phyloP scores from a whole-genome alignment of 2,329 filamentous ascomycete species.

The Fusarium phyllophilum region DNA sequence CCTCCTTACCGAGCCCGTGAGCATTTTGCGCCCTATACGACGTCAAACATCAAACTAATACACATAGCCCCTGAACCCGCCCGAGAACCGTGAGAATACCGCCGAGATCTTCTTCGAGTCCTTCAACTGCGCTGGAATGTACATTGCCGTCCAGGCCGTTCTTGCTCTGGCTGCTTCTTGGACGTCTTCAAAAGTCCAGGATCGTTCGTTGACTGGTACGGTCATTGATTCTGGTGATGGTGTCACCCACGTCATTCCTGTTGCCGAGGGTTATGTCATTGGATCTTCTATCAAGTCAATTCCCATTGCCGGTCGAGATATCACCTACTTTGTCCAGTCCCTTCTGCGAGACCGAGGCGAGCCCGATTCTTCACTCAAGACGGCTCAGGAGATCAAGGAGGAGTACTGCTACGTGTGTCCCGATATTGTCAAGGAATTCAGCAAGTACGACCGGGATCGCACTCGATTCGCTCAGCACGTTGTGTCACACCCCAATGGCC shows the following conservation, averaged over 20 bases:
- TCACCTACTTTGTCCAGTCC: constrained; percentile 98
- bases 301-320: constrained; percentile 95
- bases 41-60: constrained; percentile 20
- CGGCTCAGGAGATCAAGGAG: constrained; percentile 97
- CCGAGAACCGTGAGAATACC: constrained; percentile 98
- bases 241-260: constrained; percentile 98
- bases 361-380: constrained; percentile 96
- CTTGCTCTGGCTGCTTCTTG: constrained; percentile 96
- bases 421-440: constrained; percentile 98
- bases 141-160: constrained; percentile 98
- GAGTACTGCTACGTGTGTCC: constrained; percentile 98
- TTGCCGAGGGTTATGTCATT: constrained; percentile 98
- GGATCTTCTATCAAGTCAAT: constrained; percentile 99
- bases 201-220: constrained; percentile 94
- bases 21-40: constrained; percentile 43
- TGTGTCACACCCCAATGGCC: constrained; percentile 86
- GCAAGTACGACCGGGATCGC: constrained; percentile 91
- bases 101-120: constrained; percentile 99
- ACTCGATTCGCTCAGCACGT: constrained; percentile 91
- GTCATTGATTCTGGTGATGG: constrained; percentile 99
- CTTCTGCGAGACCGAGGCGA: constrained; percentile 95
- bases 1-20: constrained; percentile 93
- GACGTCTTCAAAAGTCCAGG: constrained; percentile 98
- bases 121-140: constrained; percentile 98
- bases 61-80: constrained; percentile 88